Percentiles rank a stretch among this genome's conserved stretches.
Evolutionary conservation across 2,329 filamentous ascomycete genomes (phyloP).

Genomic region (Biscogniauxia mediterranea): DNA sequence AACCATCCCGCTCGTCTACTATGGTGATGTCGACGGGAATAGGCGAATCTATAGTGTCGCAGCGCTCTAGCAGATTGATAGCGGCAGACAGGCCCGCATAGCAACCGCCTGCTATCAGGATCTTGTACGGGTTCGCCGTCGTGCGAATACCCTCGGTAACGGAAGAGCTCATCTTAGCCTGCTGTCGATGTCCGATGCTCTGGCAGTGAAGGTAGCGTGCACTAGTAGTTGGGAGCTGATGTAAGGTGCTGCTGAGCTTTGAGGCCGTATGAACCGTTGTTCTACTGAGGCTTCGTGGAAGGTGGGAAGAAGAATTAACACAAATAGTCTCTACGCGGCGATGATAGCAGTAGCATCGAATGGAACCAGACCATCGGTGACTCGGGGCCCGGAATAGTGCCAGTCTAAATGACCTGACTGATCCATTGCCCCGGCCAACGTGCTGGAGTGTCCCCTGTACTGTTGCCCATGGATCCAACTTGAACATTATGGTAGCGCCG

Average conservation of each 20-base stretch:
- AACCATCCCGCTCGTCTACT: conserved; percentile 80
- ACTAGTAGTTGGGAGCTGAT: conserved; percentile 6
- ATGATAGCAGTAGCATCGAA: background rate
- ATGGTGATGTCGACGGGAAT: conserved; percentile 68
- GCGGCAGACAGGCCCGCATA: conserved; percentile 69
- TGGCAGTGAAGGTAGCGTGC: conserved; percentile 8
- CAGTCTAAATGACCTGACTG: background rate
- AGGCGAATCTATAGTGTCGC: conserved; percentile 46
- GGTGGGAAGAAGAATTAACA: background rate
- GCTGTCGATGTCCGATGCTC: conserved; percentile 14
- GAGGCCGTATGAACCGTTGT: background rate
- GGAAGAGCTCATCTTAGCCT: background rate
- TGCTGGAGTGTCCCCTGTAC: background rate
- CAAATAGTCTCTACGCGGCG: background rate
- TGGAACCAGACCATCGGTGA: background rate
- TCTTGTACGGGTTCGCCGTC: conserved; percentile 41
- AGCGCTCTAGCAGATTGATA: conserved; percentile 66
- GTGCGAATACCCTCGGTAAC: conserved; percentile 9
- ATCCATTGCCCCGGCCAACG: background rate
- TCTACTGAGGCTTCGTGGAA: background rate
- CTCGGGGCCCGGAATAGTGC: background rate
- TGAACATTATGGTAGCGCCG: background rate
- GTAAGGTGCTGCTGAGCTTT: background rate
- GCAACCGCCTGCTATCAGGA: conserved; percentile 69
- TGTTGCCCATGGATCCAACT: background rate